A percentile compares a stretch with the other conserved stretches of the same genome.
phyloP scores from a whole-genome alignment of 805 yeast genomes.

The Lipomyces sp. region DNA sequence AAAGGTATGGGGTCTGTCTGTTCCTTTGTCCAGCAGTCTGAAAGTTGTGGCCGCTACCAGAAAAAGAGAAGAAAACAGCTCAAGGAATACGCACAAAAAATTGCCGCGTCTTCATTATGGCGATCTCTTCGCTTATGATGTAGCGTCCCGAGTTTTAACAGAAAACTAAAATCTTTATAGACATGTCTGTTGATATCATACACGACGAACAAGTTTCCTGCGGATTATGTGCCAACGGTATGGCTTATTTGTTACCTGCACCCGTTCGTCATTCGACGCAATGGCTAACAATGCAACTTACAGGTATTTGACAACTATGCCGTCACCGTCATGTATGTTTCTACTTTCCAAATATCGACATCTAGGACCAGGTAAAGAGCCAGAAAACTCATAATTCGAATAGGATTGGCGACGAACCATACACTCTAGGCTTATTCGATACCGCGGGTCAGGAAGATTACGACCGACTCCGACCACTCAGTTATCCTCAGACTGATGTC shows the following conservation, averaged over 20 bases:
- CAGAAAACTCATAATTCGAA: neutral
- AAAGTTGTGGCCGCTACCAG: neutral
- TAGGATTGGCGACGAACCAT: conserved; percentile 94
- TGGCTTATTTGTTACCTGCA: conserved; percentile 55
- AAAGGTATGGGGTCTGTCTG: conserved; percentile 53
- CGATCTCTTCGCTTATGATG: neutral
- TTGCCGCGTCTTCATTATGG: neutral
- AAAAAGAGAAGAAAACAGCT: too few species aligned
- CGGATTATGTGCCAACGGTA: conserved; percentile 98
- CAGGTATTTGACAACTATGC: conserved; percentile 58
- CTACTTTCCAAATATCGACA: neutral
- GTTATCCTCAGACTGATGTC: conserved; percentile 97
- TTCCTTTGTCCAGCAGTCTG: neutral
- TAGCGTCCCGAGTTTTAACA: neutral
- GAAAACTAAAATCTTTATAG: conserved; percentile 40
- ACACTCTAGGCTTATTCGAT: conserved; percentile 94
- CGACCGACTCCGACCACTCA: conserved; percentile 93
- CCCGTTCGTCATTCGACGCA: neutral
- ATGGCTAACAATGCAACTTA: neutral
- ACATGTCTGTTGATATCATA: conserved; percentile 94
- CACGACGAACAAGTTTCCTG: conserved; percentile 96
- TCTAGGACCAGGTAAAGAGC: too few species aligned
- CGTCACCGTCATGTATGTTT: conserved; percentile 71
- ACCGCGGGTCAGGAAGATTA: conserved; percentile 99
- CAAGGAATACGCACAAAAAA: neutral